Base-by-base conservation (phyloP, 306 rosid genomes). In the Pyrus bretschneideri region DNA sequence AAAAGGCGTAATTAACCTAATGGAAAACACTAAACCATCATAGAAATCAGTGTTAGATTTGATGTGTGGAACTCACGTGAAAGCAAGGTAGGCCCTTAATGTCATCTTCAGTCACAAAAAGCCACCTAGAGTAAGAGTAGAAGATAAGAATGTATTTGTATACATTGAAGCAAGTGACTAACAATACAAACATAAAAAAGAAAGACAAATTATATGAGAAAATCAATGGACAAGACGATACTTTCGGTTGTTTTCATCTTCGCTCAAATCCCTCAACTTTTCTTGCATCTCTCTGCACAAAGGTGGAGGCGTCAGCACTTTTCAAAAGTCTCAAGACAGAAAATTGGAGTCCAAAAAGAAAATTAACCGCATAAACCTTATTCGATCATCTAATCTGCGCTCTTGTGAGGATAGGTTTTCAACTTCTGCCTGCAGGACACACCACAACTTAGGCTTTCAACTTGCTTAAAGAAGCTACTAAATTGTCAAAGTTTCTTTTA, bases 91-190 rank as follows among this genome's bases (percentile, higher is more conserved):
- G 73, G 77, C 83, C 81, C 87, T 96, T 96, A 49, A 96, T 92
- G 78, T 96, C 98, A 57, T 96, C 99, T 79, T 96, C 97, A 2
- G 97, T 91, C 61, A 96, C 97, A 80, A 88, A 96, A 81, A 96
- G 96, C 86, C 81, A 91, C 89, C 99, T 96, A 80, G 12, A 55
- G 46, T 46, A 71, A 22, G 62, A 74, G 70, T 70, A 13, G 59
- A 55, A 55, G 57, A 70, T 33, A 67, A 65, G n/a, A 63, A 30
- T 4, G 5, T 13, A 12, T 6, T 21, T 12, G 51, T 21, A 65
- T 42, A 80, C 59, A 30, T 27, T 21, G 67, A 68, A 54, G 25
- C 25, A 80, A 12, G 40, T 44, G 49, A 42, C 17, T 6, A 13
- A 62, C 5, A 51, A 63, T 77, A 44, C 31, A 40, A 52, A 49